phyloP scores from a whole-genome alignment of 257 asterid species.

The Solanum piurae region DNA sequence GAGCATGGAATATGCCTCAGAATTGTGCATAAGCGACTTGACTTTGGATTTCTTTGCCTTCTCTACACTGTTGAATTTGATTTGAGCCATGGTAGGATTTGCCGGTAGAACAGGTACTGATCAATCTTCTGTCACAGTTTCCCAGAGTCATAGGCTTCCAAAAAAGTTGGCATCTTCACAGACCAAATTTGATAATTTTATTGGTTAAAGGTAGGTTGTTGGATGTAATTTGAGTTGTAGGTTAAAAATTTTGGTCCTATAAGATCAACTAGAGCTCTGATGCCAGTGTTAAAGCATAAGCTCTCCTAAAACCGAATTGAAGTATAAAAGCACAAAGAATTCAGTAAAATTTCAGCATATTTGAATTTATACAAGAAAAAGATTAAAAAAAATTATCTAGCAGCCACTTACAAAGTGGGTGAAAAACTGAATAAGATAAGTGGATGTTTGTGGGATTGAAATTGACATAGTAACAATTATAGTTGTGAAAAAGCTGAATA shows the following conservation, averaged over 20 bases:
- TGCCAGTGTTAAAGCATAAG: not conserved
- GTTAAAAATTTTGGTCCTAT: not conserved
- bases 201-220: not conserved
- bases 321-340: not conserved
- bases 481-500: not conserved
- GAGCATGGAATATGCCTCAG: not conserved
- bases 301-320: not conserved
- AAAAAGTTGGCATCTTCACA: not conserved
- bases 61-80: not conserved
- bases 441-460: not conserved
- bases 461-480: not conserved
- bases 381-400: too few species aligned
- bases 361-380: not conserved
- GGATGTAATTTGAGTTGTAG: not conserved
- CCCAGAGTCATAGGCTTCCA: not conserved
- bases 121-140: not conserved
- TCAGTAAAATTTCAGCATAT: not conserved
- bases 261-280: not conserved
- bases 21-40: not conserved
- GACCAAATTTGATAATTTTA: not conserved
- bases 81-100: not conserved
- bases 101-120: not conserved
- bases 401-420: not conserved
- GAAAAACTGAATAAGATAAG: not conserved
- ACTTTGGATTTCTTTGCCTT: not conserved